Conservation (phyloP, 805 yeast species). For the Grigorovia jiainica region DNA sequence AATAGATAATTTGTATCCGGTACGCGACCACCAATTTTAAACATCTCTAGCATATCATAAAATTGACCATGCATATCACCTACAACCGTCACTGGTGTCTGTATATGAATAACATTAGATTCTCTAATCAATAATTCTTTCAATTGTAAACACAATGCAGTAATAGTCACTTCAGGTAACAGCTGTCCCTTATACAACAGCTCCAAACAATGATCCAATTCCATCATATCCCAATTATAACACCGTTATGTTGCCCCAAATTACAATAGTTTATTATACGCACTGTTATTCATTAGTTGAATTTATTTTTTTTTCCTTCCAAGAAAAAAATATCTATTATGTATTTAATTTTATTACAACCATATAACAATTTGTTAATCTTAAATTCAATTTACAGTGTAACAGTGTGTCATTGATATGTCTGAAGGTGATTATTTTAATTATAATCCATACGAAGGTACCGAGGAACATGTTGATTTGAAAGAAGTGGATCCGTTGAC, state of each 20-base stretch:
- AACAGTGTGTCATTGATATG: neutral
- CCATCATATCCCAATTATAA: slow-evolving; percentile 23
- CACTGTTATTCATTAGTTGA: no score
- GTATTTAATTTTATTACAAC: no score
- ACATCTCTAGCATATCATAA: slow-evolving; percentile 86
- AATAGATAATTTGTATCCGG: slow-evolving; percentile 91
- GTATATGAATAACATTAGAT: slow-evolving; percentile 77
- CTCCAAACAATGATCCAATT: slow-evolving; percentile 65
- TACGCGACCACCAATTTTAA: slow-evolving; percentile 85
- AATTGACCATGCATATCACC: slow-evolving; percentile 98
- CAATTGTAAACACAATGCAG: slow-evolving; percentile 66
- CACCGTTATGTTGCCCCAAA: neutral
- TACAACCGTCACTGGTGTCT: slow-evolving; percentile 86
- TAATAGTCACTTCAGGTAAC: slow-evolving; percentile 60
- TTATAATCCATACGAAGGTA: neutral
- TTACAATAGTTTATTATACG: no score
- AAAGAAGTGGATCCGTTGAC: no score
- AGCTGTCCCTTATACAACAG: slow-evolving; percentile 53
- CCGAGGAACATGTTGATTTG: no score
- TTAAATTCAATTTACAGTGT: neutral
- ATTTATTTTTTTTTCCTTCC: no score
- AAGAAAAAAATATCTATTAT: no score
- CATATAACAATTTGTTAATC: no score
- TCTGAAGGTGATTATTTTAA: slow-evolving; percentile 1
- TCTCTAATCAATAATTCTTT: slow-evolving; percentile 73